phyloP scores from a whole-genome alignment of 495 filamentous ascomycete genomes.

The Penicillium herquei region DNA sequence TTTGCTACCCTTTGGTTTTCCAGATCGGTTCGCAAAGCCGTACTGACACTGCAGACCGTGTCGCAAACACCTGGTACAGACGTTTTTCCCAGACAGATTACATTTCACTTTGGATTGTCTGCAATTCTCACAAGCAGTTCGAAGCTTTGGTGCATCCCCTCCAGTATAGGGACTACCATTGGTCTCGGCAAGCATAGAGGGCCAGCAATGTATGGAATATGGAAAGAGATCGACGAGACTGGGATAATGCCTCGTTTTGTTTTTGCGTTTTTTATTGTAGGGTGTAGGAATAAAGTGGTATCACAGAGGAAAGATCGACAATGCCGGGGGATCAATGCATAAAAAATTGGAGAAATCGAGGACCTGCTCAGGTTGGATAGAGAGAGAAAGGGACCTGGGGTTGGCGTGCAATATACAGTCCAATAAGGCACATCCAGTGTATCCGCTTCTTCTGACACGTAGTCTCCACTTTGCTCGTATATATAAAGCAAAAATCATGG shows the following conservation, averaged over 20 bases:
- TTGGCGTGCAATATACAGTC: not conserved
- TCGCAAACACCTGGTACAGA: constrained; percentile 44
- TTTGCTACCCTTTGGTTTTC: constrained; percentile 50
- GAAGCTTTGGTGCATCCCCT: constrained; percentile 38
- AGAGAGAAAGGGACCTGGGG: not conserved
- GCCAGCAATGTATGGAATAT: not conserved
- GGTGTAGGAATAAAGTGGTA: constrained; percentile 1
- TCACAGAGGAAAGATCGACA: constrained; percentile 2
- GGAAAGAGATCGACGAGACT: not conserved
- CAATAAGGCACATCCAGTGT: constrained; percentile 10
- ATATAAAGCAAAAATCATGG: constrained; percentile 14
- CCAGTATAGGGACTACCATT: constrained; percentile 21
- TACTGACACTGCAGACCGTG: constrained; percentile 47
- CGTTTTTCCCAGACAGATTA: constrained; percentile 40
- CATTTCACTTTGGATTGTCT: constrained; percentile 50
- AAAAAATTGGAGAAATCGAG: not conserved
- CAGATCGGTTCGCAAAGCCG: constrained; percentile 45
- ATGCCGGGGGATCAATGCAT: constrained; percentile 9
- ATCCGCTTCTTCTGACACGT: constrained; percentile 3
- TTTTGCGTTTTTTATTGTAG: not conserved
- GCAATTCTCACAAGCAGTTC: constrained; percentile 48
- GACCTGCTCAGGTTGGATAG: too few relatives aligned
- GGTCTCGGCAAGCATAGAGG: constrained; percentile 36
- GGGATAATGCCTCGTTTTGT: too few relatives aligned
- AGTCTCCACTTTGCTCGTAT: constrained; percentile 1